Base-by-base conservation (phyloP, 805 yeast genomes). In the Yarrowia deformans region DNA sequence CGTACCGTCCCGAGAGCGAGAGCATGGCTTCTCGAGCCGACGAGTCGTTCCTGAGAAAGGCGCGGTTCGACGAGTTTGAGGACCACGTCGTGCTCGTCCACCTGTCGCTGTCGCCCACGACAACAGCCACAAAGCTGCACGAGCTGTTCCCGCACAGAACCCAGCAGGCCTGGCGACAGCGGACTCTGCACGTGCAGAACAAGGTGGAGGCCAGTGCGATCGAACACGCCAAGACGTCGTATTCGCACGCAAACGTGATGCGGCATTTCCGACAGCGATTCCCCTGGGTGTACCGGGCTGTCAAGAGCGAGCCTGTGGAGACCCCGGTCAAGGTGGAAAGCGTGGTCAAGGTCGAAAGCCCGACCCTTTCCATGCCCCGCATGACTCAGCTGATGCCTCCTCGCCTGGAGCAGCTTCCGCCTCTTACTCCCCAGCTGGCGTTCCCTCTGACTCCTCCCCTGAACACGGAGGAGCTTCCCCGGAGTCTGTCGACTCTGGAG, bases 81-180 rank as follows among this genome's bases (percentile, higher is more conserved):
- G 68, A 63, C 14, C 56, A 48, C 13, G 68, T 49, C 1, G 56
- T 63, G 8, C 29, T 48, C 6, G 55, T 63, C 2, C 55, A 63
- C 8, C 32, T 63, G 23, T 63, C 56, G 1, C 10, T 63, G 8
- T 63, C 68, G 0, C 56, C 68, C 6, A 63, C 68, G n/a, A 63
- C 68, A 1, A 63, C 68, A 6, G 68, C 68, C 23, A 63, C 55
- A n/a, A 63, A 63, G n/a, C 56, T 63, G 29, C 56, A 63, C 23
- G 46, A 46, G 49, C 55, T 48, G 12, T 63, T 48, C 39, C 68
- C 68, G 14, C 68, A 63, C 32, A 18, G 68, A 14, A 63, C 68
- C 48, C 55, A 63, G 48, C 68, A 63, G 46, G 68, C 68, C 45
- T 63, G 68, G 68, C 19, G 68, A 23, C 68, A 63, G 29, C 35